Conservation (phyloP, 2,329 filamentous ascomycete genomes). For the Ophiocordyceps robertsii region DNA sequence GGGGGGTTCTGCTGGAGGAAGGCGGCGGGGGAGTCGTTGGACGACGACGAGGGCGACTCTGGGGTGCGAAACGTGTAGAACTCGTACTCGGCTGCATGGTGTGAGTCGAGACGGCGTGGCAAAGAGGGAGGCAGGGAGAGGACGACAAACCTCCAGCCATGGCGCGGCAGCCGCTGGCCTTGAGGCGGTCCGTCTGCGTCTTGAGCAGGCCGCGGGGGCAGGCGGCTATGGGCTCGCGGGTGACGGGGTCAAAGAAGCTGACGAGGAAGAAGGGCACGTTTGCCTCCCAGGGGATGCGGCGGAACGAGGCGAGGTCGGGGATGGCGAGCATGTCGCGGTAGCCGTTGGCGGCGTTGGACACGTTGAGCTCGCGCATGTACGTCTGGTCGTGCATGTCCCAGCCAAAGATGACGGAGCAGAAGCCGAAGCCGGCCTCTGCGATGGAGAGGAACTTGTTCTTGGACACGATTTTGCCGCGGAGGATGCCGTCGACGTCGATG, state of each 20-base stretch:
- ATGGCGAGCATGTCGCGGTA: conserved; percentile 77
- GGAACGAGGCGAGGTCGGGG: conserved; percentile 63
- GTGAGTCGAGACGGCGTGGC: neutral
- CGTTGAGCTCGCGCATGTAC: conserved; percentile 70
- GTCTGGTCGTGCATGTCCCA: conserved; percentile 97
- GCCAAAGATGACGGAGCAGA: conserved; percentile 88
- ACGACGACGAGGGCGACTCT: conserved; percentile 18
- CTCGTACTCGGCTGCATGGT: conserved; percentile 67
- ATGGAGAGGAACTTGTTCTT: conserved; percentile 88
- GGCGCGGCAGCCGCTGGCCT: conserved; percentile 57
- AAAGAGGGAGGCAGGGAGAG: too few species aligned
- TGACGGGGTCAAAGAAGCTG: conserved; percentile 73
- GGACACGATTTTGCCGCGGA: conserved; percentile 82
- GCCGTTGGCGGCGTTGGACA: conserved; percentile 84
- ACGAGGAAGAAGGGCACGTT: conserved; percentile 77
- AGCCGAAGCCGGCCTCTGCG: conserved; percentile 71
- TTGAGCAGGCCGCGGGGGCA: conserved; percentile 69
- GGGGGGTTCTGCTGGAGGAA: conserved; percentile 65
- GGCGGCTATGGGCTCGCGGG: conserved; percentile 54
- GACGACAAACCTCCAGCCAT: conserved; percentile 69
- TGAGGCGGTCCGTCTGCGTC: conserved; percentile 52
- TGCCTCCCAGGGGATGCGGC: conserved; percentile 83
- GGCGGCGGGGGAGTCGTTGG: conserved; percentile 49
- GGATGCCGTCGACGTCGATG: conserved; percentile 72
- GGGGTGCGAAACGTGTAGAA: conserved; percentile 85